A percentile compares a stretch with the other conserved stretches of the same genome.
Conservation (phyloP, 2,329 filamentous ascomycete genomes). For the Stemphylium vesicarium region DNA sequence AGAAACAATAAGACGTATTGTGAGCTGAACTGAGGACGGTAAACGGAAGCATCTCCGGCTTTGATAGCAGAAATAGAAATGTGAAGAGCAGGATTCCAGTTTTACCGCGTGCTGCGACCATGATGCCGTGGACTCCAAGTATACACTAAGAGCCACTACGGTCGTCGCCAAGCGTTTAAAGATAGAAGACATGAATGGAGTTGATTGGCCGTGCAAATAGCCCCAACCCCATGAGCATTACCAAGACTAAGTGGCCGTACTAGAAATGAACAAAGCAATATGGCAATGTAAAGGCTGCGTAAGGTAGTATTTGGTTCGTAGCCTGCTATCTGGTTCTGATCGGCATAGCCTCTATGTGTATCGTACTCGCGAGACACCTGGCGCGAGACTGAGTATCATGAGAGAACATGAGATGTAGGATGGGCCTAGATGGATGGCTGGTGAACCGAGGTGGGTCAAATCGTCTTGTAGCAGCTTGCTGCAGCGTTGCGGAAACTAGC, state of each 20-base stretch:
- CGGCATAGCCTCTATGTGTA: too few species aligned
- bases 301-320: too few species aligned
- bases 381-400: background rate
- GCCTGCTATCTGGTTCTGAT: too few species aligned
- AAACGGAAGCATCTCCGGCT: too few species aligned
- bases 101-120: background rate
- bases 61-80: too few species aligned
- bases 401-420: constrained; percentile 5
- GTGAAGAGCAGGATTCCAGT: too few species aligned
- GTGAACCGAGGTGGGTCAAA: constrained; percentile 26
- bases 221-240: too few species aligned
- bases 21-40: background rate
- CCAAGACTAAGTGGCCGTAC: too few species aligned
- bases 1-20: background rate
- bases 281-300: too few species aligned
- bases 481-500: constrained; percentile 29
- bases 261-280: too few species aligned
- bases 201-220: background rate
- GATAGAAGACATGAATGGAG: background rate
- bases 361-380: too few species aligned
- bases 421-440: constrained; percentile 19
- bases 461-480: constrained; percentile 19
- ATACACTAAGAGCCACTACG: background rate
- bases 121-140: background rate
- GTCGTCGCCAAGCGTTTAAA: background rate